phyloP scores from a whole-genome alignment of 106 monocot genomes.

The Alisma plantagoaquatica region DNA sequence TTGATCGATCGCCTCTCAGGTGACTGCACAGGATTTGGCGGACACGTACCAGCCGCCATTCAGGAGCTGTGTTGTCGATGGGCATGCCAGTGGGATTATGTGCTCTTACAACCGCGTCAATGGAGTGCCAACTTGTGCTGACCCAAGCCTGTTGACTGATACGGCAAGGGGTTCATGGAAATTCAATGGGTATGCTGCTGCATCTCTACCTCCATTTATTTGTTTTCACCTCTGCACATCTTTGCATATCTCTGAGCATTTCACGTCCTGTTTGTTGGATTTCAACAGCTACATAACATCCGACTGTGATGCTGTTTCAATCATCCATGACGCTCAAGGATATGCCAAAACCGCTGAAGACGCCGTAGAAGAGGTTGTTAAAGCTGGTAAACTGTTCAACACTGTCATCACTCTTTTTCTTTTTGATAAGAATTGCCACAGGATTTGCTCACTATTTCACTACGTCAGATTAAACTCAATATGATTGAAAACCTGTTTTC shows the following conservation, averaged over 20 bases:
- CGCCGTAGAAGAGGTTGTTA: conserved; percentile 74
- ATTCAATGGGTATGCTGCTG: conserved; percentile 91
- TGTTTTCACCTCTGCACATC: too few relatives aligned
- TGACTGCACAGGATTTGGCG: conserved; percentile 61
- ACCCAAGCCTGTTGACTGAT: conserved; percentile 54
- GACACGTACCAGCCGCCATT: conserved; percentile 95
- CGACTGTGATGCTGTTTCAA: conserved; percentile 80
- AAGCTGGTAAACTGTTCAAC: conserved; percentile 63
- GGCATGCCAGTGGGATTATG: conserved; percentile 76
- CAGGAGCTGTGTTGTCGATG: conserved; percentile 66
- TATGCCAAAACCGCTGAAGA: conserved; percentile 75
- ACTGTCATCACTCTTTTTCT: too few relatives aligned
- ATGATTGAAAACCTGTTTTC: too few relatives aligned
- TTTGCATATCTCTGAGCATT: too few relatives aligned
- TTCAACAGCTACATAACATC: conserved; percentile 58
- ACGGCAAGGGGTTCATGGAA: conserved; percentile 69
- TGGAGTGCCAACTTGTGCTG: conserved; percentile 81
- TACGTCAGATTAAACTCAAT: neutral
- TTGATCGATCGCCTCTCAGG: too few relatives aligned
- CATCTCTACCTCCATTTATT: too few relatives aligned
- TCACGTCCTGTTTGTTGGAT: too few relatives aligned
- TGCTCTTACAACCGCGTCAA: conserved; percentile 93
- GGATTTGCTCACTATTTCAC: too few relatives aligned
- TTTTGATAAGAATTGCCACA: too few relatives aligned
- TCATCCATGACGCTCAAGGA: conserved; percentile 48